phyloP scores from a whole-genome alignment of 2,329 filamentous ascomycete genomes.

The Pochonia chlamydosporia region DNA sequence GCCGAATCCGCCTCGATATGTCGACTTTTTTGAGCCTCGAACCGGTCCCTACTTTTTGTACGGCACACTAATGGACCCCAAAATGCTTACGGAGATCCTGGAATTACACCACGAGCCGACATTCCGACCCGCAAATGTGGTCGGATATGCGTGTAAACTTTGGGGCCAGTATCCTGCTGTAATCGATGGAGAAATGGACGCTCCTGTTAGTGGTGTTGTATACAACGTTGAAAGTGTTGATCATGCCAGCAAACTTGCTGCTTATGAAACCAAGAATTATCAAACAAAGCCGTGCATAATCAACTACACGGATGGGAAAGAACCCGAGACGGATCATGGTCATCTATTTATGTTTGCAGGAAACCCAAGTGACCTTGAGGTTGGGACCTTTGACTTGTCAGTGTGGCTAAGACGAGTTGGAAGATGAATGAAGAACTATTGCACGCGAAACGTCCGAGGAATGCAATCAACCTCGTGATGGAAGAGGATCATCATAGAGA shows the following conservation, averaged over 20 bases:
- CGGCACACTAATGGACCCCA: constrained; percentile 5
- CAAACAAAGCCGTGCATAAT: constrained; percentile 4
- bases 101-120: constrained; percentile 2
- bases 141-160: constrained; percentile 5
- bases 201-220: constrained; percentile 3
- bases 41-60: constrained; percentile 4
- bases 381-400: constrained; percentile 2
- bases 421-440: too few relatives aligned
- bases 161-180: constrained; percentile 6
- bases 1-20: background rate
- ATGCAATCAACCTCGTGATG: too few relatives aligned
- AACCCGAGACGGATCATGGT: background rate
- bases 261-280: constrained; percentile 5
- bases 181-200: constrained; percentile 3
- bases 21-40: constrained; percentile 2
- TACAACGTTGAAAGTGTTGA: constrained; percentile 5
- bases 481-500: too few relatives aligned
- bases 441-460: too few relatives aligned
- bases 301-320: constrained; percentile 2
- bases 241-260: constrained; percentile 5
- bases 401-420: constrained; percentile 3
- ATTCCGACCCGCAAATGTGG: constrained; percentile 2
- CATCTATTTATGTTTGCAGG: constrained; percentile 6
- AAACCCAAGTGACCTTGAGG: constrained; percentile 2
- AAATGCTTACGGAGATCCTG: constrained; percentile 6